phyloP scores from a whole-genome alignment of 352 stramenopile genomes.

The Vaucheria bursata region DNA sequence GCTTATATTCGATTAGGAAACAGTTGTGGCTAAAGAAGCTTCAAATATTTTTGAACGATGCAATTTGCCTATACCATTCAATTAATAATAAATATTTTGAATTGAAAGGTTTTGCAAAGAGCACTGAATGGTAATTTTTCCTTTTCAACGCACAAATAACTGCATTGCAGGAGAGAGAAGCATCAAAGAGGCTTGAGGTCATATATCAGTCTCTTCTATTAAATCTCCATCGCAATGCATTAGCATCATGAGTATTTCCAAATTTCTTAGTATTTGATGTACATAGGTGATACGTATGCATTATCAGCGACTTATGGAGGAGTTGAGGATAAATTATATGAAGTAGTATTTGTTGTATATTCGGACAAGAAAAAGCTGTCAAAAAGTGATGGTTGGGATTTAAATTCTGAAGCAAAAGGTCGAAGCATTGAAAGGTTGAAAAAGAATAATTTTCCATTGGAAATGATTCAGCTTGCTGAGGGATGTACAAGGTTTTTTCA shows the following conservation, averaged over 20 bases:
- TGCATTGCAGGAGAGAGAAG: background rate
- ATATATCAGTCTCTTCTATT: background rate
- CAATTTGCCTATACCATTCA: too few species aligned
- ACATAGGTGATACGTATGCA: conserved; percentile 53
- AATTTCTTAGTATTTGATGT: too few species aligned
- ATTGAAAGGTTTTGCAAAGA: too few species aligned
- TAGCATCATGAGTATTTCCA: too few species aligned
- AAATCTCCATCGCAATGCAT: background rate
- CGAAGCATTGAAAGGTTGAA: conserved; percentile 50
- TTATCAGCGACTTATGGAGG: conserved; percentile 58
- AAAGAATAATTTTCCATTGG: conserved; percentile 49
- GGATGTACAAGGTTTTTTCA: conserved; percentile 58
- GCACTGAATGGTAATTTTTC: background rate
- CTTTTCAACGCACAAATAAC: background rate
- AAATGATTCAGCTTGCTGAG: conserved; percentile 50
- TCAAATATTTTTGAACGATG: too few species aligned
- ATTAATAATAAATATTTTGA: too few species aligned
- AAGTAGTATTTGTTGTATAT: conserved; percentile 54
- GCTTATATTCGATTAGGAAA: too few species aligned
- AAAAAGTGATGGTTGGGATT: background rate
- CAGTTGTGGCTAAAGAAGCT: too few species aligned
- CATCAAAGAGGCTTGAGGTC: background rate
- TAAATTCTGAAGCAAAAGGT: conserved; percentile 26
- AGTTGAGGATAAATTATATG: conserved; percentile 46
- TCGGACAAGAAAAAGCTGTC: conserved; percentile 17